Evolutionary conservation across 2,329 filamentous ascomycete species (phyloP).

Genomic region (Clarireedia monteithiana): DNA sequence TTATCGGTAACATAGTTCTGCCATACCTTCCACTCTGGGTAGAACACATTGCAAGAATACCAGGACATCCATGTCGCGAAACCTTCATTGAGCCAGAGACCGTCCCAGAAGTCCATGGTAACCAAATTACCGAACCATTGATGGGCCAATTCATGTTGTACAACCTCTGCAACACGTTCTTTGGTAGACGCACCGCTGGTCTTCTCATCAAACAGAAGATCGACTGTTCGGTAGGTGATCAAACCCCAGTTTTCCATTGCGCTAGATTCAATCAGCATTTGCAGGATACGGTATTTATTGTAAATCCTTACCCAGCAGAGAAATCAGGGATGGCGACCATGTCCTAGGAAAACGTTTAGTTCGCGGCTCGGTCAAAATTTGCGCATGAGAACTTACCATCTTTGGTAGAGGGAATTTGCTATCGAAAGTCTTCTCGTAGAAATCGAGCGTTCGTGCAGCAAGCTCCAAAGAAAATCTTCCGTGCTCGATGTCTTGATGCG

Average conservation of each 20-base stretch:
- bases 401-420: slow-evolving; percentile 82
- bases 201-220: slow-evolving; percentile 86
- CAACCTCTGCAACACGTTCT: slow-evolving; percentile 88
- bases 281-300: not conserved
- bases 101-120: slow-evolving; percentile 99
- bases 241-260: slow-evolving; percentile 99
- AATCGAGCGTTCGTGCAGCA: slow-evolving; percentile 80
- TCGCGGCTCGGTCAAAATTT: not conserved
- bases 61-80: slow-evolving; percentile 91
- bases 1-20: slow-evolving; percentile 91
- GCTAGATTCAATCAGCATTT: slow-evolving; percentile 7
- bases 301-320: slow-evolving; percentile 54
- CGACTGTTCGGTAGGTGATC: slow-evolving; percentile 89
- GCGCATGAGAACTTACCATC: slow-evolving; percentile 43
- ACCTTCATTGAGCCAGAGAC: slow-evolving; percentile 90
- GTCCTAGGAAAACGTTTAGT: slow-evolving; percentile 36
- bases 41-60: slow-evolving; percentile 92
- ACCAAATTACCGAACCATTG: slow-evolving; percentile 98
- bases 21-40: slow-evolving; percentile 98
- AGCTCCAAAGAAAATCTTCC: slow-evolving; percentile 86
- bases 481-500: slow-evolving; percentile 83
- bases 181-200: slow-evolving; percentile 81
- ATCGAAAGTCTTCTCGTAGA: slow-evolving; percentile 93
- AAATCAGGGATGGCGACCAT: slow-evolving; percentile 97
- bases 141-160: slow-evolving; percentile 94